These are phyloP conservation scores for Pseudogymnoascus sp. DNA, from an alignment of 2,329 filamentous ascomycete genomes.

Conservation along the genomic window DNA sequence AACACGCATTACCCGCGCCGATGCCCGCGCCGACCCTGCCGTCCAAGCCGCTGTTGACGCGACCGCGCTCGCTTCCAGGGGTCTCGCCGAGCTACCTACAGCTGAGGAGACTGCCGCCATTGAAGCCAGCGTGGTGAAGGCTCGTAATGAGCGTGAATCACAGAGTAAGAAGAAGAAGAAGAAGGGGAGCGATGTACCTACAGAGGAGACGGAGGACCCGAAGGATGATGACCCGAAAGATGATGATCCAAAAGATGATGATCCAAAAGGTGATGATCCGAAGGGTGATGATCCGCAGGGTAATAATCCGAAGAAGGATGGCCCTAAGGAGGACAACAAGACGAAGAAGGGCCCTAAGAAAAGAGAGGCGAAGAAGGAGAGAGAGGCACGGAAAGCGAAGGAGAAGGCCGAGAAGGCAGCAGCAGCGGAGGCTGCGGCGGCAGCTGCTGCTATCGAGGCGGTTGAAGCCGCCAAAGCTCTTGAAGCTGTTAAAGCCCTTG, in stretches of 20 bases:
- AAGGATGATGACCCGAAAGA: too few species aligned
- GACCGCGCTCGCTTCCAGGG: background rate
- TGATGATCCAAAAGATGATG: too few species aligned
- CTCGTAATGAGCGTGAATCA: background rate
- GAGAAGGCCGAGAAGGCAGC: background rate
- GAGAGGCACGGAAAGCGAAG: background rate
- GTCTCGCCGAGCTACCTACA: background rate
- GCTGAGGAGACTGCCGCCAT: background rate
- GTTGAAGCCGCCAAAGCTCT: background rate
- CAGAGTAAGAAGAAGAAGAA: too few species aligned
- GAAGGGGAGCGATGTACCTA: too few species aligned
- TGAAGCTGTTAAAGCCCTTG: background rate
- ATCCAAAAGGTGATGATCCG: background rate
- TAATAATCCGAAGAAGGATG: background rate
- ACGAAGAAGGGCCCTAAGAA: background rate
- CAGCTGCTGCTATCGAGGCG: background rate
- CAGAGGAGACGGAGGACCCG: too few species aligned
- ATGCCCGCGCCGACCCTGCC: background rate
- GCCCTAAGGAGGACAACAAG: background rate
- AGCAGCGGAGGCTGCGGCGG: background rate
- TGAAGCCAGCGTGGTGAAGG: background rate
- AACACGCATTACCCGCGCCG: background rate
- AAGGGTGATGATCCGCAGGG: background rate
- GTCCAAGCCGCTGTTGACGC: background rate
- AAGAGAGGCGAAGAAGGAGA: background rate